Base-by-base conservation (phyloP, 2,329 filamentous ascomycete species). In the Colletotrichum scovillei region DNA sequence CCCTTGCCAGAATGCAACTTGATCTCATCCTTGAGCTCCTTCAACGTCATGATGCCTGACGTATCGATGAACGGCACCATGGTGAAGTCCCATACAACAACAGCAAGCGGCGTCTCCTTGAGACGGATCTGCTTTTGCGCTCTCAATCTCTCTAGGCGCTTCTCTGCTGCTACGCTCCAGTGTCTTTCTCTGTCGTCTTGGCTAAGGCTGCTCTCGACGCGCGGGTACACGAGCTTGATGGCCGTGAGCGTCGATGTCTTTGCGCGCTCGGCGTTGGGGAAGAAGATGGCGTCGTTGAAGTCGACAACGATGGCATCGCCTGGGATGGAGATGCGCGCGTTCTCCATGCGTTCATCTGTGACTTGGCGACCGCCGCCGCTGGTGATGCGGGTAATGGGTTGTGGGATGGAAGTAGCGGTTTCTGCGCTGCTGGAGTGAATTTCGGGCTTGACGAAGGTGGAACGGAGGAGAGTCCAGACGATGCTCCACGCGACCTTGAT, bases 221-320 rank as follows among this genome's bases (percentile, higher is more conserved):
- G 72, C 3, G 72, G 69, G 72, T 85, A 84, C 4, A 82, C 77
- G 19, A 90, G 80, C 26, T 88, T 85, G 19, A 82, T 80, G 3
- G 80, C 83, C 55, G 88, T 89, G 67, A 87, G 80, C 32, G 86
- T 82, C 24, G 72, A n/a, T 8, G 55, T 74, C 57, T 74, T 74
- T 30, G 69, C 72, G 52, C 72, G 62, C 72, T 89, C 89, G 2
- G 90, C 89, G 77, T 92, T 92, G 73, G 86, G 88, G 82, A 92
- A 92, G 80, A 92, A 88, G 38, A 92, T 81, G 2, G 88, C 86
- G 68, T 90, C 88, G 52, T 85, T 86, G 79, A 91, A 90, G 6
- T 84, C 84, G 77, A 92, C 89, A 56, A 92, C 81, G 32, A 88
- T 88, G 1, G 86, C 85, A 76, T 91, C 89, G 4, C 83, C 80